Percentiles rank a stretch among this genome's conserved stretches.
Evolutionary conservation across 805 yeast genomes (phyloP).

Genomic region (Lachancea lanzarotensis): DNA sequence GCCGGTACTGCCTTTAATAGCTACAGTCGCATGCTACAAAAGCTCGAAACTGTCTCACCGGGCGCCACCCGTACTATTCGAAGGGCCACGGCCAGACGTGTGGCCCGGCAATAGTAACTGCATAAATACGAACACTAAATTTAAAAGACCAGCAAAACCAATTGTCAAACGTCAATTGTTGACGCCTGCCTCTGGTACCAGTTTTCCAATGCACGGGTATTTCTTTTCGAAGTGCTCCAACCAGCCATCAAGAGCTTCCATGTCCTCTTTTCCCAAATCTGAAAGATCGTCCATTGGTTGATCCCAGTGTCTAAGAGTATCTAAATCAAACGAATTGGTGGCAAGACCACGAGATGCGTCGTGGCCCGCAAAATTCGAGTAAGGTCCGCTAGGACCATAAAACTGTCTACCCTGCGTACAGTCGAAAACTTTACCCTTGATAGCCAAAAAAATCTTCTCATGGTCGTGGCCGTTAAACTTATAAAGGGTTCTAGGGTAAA

Average conservation of each 20-base stretch:
- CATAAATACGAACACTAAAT: neutral
- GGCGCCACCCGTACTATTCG: slow-evolving; percentile 3
- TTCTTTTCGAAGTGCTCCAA: slow-evolving; percentile 72
- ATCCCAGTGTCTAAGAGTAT: slow-evolving; percentile 58
- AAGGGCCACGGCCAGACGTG: neutral
- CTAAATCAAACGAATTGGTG: slow-evolving; percentile 71
- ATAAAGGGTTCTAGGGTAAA: slow-evolving; percentile 68
- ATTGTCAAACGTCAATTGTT: slow-evolving; percentile 10
- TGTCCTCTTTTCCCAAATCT: slow-evolving; percentile 56
- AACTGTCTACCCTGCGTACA: slow-evolving; percentile 73
- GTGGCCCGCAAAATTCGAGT: slow-evolving; percentile 89
- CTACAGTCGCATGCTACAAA: slow-evolving; percentile 6
- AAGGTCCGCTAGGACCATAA: slow-evolving; percentile 95
- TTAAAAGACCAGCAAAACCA: neutral
- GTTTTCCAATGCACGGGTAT: slow-evolving; percentile 73
- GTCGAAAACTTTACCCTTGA: slow-evolving; percentile 81
- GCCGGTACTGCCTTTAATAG: slow-evolving; percentile 6
- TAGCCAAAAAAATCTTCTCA: slow-evolving; percentile 74
- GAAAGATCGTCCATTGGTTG: slow-evolving; percentile 69
- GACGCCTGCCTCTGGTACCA: slow-evolving; percentile 41
- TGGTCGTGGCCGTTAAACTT: slow-evolving; percentile 78
- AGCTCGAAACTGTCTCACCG: slow-evolving; percentile 8
- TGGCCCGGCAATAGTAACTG: neutral
- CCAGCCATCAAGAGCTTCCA: slow-evolving; percentile 75
- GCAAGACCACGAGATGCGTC: slow-evolving; percentile 95